These are phyloP conservation scores for Earliella scabrosa DNA, from an alignment of 1,284 basidiomycete genomes.

Conservation along the genomic window DNA sequence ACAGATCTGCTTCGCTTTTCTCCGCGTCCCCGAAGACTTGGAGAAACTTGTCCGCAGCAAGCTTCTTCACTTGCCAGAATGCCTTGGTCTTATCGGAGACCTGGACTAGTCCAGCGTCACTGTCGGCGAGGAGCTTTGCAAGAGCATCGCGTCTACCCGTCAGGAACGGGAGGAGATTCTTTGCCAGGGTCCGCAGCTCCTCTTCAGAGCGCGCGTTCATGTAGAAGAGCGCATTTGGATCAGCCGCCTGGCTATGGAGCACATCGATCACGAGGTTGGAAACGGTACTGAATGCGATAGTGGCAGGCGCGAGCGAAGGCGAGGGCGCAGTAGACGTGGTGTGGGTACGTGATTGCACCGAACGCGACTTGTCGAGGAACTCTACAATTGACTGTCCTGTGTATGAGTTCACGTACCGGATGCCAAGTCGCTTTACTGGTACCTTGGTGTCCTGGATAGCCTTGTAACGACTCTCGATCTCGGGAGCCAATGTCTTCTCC, in stretches of 20 bases:
- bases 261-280: conserved; percentile 69
- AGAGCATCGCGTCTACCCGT: conserved; percentile 56
- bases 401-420: conserved; percentile 7
- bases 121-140: conserved; percentile 54
- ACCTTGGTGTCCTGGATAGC: conserved; percentile 80
- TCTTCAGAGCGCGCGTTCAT: conserved; percentile 56
- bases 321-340: conserved; percentile 75
- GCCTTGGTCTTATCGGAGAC: conserved; percentile 65
- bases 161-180: conserved; percentile 48
- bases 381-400: conserved; percentile 67
- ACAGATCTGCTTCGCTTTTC: conserved; percentile 43
- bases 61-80: conserved; percentile 61
- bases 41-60: conserved; percentile 47
- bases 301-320: conserved; percentile 79
- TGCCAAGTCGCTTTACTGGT: too few species aligned
- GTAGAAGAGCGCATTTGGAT: conserved; percentile 55
- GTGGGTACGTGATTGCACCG: conserved; percentile 63
- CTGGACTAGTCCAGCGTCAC: conserved; percentile 47
- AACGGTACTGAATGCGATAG: conserved; percentile 66
- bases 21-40: conserved; percentile 50
- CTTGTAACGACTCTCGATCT: conserved; percentile 81
- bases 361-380: conserved; percentile 84
- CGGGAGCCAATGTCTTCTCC: conserved; percentile 69
- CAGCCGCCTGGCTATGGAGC: conserved; percentile 58
- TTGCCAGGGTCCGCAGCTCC: conserved; percentile 46